Percentiles rank a stretch among this genome's conserved stretches.
These are phyloP conservation scores for Abortiporus biennis DNA, from an alignment of 1,284 basidiomycete species.

Conservation along the genomic window DNA sequence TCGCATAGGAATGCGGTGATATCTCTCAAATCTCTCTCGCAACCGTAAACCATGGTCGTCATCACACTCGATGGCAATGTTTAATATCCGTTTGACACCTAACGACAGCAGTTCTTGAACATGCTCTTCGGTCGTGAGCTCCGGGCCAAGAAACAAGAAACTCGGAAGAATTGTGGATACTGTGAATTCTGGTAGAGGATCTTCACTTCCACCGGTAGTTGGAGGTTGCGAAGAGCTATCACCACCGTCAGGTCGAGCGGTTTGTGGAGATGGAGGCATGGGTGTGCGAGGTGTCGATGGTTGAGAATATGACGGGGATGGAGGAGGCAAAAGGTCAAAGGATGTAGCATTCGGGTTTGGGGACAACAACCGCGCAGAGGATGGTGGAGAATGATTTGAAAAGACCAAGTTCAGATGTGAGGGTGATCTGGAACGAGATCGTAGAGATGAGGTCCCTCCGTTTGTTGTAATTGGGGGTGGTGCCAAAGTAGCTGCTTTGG, in stretches of 20 bases:
- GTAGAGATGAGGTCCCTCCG: slow-evolving; percentile 25
- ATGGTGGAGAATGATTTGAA: slow-evolving; percentile 51
- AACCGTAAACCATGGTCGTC: slow-evolving; percentile 72
- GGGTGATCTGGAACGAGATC: slow-evolving; percentile 45
- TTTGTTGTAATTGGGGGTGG: slow-evolving; percentile 47
- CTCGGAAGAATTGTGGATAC: slow-evolving; percentile 87
- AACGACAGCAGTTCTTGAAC: slow-evolving; percentile 65
- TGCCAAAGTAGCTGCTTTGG: slow-evolving; percentile 49
- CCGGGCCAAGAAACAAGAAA: slow-evolving; percentile 89
- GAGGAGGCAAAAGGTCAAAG: slow-evolving; percentile 27
- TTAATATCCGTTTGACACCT: slow-evolving; percentile 87
- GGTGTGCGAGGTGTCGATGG: slow-evolving; percentile 24
- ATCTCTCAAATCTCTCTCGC: slow-evolving; percentile 69
- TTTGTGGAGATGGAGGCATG: slow-evolving; percentile 43
- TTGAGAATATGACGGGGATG: slow-evolving; percentile 23
- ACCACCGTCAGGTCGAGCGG: slow-evolving; percentile 56
- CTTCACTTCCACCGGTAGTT: slow-evolving; percentile 47
- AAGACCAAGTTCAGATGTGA: slow-evolving; percentile 54
- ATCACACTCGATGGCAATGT: slow-evolving; percentile 88
- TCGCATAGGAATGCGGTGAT: slow-evolving; percentile 85
- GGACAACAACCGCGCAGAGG: slow-evolving; percentile 33
- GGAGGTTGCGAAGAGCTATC: slow-evolving; percentile 43
- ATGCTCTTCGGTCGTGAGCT: slow-evolving; percentile 71
- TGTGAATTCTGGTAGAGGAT: slow-evolving; percentile 57
- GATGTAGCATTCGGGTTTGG: slow-evolving; percentile 11